Evolutionary conservation across 2,329 filamentous ascomycete genomes (phyloP).

Genomic region (Paraphaeosphaeria minitans): DNA sequence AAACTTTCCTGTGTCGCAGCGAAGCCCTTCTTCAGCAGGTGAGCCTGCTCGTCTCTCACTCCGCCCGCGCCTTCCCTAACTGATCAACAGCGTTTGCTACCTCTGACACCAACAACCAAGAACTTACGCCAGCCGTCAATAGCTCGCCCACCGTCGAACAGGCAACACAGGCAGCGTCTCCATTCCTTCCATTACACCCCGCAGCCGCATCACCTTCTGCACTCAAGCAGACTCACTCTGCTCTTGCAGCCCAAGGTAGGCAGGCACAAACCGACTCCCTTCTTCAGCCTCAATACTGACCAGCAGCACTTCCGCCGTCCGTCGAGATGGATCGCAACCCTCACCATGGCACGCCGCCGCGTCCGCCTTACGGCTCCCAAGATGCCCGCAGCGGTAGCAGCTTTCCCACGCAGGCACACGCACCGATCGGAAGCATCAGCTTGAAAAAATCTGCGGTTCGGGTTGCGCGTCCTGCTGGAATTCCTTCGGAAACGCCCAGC

Average conservation of each 20-base stretch:
- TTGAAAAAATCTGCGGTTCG: slow-evolving; percentile 39
- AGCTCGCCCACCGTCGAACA: neutral
- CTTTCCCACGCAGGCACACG: slow-evolving; percentile 30
- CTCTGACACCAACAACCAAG: neutral
- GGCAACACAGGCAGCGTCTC: neutral
- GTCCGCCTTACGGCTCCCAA: slow-evolving; percentile 11
- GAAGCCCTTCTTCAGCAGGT: slow-evolving; percentile 8
- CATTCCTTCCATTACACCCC: neutral
- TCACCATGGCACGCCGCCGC: slow-evolving; percentile 12
- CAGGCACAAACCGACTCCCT: neutral
- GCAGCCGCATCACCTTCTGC: neutral
- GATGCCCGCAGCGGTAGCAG: slow-evolving; percentile 20
- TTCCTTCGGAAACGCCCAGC: slow-evolving; percentile 3
- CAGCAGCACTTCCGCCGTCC: neutral
- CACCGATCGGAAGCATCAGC: slow-evolving; percentile 21
- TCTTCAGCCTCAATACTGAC: neutral
- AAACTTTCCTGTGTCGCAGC: slow-evolving; percentile 18
- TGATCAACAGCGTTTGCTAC: neutral
- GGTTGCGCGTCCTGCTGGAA: slow-evolving; percentile 26
- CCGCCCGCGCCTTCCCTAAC: neutral
- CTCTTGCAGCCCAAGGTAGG: slow-evolving; percentile 4
- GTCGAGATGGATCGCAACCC: slow-evolving; percentile 22
- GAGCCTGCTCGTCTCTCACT: neutral
- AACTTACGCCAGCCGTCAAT: neutral
- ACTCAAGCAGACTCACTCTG: neutral